Evolutionary conservation across 352 stramenopile genomes (phyloP).

Genomic region (Bremia lactucae): DNA sequence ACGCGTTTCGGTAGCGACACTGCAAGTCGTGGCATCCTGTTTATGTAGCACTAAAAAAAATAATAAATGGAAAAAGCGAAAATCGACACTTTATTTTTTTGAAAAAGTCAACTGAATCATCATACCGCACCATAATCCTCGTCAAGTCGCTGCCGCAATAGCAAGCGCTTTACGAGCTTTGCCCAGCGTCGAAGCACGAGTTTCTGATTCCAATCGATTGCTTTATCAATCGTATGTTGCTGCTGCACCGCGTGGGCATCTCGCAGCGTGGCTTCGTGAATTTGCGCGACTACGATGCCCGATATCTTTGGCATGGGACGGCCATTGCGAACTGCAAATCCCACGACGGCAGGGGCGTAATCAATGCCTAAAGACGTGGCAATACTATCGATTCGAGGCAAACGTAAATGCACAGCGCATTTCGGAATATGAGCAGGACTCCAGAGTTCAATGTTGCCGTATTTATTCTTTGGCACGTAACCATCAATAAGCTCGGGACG

Average conservation of each 20-base stretch:
- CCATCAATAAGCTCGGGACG: slow-evolving; percentile 41
- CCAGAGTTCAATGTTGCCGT: slow-evolving; percentile 84
- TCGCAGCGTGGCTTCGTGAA: slow-evolving; percentile 32
- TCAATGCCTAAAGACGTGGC: slow-evolving; percentile 63
- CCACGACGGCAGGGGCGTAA: slow-evolving; percentile 68
- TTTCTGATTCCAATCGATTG: slow-evolving; percentile 53
- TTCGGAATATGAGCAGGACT: slow-evolving; percentile 52
- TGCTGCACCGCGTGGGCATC: slow-evolving; percentile 61
- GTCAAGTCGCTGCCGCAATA: slow-evolving; percentile 61
- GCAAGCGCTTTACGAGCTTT: slow-evolving; percentile 47
- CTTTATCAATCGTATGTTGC: slow-evolving; percentile 59
- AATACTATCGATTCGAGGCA: slow-evolving; percentile 54
- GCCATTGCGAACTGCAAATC: slow-evolving; percentile 64
- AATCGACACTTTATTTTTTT: neutral
- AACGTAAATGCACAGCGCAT: slow-evolving; percentile 44
- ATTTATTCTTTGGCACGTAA: slow-evolving; percentile 73
- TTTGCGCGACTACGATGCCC: slow-evolving; percentile 56
- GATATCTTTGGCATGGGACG: slow-evolving; percentile 55
- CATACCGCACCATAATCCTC: slow-evolving; percentile 58
- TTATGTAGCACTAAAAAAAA: neutral
- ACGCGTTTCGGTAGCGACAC: neutral
- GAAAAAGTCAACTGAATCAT: neutral
- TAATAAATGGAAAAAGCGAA: too few relatives aligned
- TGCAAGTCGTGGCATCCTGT: slow-evolving; percentile 7
- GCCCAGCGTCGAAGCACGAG: slow-evolving; percentile 51